Percentiles rank a stretch among this genome's conserved stretches.
phyloP scores from a whole-genome alignment of 2,329 filamentous ascomycete genomes.

The Acarospora socialis region DNA sequence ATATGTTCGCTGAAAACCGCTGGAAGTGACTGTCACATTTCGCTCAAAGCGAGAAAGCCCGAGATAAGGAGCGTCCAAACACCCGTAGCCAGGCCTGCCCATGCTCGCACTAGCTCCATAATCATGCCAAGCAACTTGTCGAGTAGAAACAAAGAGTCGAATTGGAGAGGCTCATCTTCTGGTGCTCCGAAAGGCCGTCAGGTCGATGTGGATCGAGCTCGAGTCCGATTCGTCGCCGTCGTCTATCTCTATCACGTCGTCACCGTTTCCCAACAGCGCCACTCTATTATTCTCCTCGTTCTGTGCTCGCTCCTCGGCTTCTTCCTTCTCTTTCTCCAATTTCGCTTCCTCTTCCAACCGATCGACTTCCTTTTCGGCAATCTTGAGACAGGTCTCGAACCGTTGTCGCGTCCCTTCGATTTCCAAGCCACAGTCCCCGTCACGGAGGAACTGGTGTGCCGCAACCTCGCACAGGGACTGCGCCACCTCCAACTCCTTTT shows the following conservation, averaged over 20 bases:
- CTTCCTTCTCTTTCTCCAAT: slow-evolving; percentile 11
- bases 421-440: slow-evolving; percentile 70
- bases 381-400: slow-evolving; percentile 47
- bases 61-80: too few species aligned
- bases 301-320: slow-evolving; percentile 4
- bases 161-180: too few species aligned
- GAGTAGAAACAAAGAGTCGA: too few species aligned
- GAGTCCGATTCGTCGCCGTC: slow-evolving; percentile 9
- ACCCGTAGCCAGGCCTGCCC: too few species aligned
- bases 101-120: too few species aligned
- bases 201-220: slow-evolving; percentile 15
- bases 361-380: slow-evolving; percentile 46
- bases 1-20: too few species aligned
- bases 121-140: too few species aligned
- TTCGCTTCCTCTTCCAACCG: slow-evolving; percentile 39
- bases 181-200: slow-evolving; percentile 13
- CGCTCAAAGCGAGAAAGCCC: too few species aligned
- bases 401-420: slow-evolving; percentile 53
- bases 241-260: slow-evolving; percentile 13
- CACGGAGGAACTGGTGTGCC: slow-evolving; percentile 77
- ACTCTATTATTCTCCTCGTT: not conserved
- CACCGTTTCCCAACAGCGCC: not conserved
- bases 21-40: too few species aligned
- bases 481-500: slow-evolving; percentile 64
- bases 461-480: slow-evolving; percentile 73